Evolutionary conservation across 2,329 filamentous ascomycete genomes (phyloP), one percentile per base, ranked within the genome.

Genomic region (Penicillium griseofulvum): DNA sequence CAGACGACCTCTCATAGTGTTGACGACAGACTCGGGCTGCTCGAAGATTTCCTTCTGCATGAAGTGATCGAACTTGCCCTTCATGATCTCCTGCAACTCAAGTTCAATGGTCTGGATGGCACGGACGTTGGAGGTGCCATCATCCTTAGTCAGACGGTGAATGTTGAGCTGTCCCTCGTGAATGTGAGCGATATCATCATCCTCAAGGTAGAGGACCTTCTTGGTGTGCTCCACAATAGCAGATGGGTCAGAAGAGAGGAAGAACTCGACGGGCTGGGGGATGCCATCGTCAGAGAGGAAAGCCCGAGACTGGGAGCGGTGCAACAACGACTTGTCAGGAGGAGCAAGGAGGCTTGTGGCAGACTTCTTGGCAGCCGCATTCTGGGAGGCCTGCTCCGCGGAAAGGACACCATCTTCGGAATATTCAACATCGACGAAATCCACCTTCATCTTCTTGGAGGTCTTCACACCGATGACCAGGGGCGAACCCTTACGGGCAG

Each of bases 11-110:
- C 94, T 91, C 94, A 99, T 99, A 65, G 94, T 97, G 85, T 99
- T 99, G 81, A 99, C 87, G 59, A 99, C 91, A 14, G 94, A 99
- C 80, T 99, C 94, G 71, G 94, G 94, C 82, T 99, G 94, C 83
- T 99, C 94, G 76, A 99, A 99, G 71, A 99, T 99, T 78, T 99
- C 94, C 86, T 99, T 99, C 77, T 99, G 94, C 94, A 99, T 99
- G 83, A 97, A 99, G 81, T 99, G 94, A 77, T 99, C 94, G 78
- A 97, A 99, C 75, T 94, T 95, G 78, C 94, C 94, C 88, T 99
- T 99, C 94, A 99, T 99, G 79, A 99, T 99, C 82, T 99, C 92
- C 82, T 99, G 94, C 63, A 99, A 88, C 83, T 99, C 91, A 48
- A 99, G 89, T 83, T 99, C 94, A 54, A 99, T 86, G 53, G 94